phyloP scores from a whole-genome alignment of 345 rosid species.

The Triadica sebifera region DNA sequence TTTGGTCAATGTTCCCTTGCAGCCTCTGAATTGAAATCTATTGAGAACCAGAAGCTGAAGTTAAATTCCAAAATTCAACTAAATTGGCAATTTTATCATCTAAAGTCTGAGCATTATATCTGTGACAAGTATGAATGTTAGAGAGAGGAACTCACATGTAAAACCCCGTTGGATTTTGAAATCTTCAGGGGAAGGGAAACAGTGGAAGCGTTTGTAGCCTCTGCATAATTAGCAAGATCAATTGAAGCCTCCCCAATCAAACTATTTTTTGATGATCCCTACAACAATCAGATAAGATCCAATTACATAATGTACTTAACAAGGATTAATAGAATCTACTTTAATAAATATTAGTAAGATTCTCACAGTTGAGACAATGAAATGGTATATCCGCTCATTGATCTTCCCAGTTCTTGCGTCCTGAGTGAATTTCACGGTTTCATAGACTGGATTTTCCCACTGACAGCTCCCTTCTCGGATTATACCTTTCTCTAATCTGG shows the following conservation, averaged over 20 bases:
- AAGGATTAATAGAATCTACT: not conserved
- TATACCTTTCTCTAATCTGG: constrained; percentile 59
- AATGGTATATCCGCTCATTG: constrained; percentile 61
- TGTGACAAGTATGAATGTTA: not conserved
- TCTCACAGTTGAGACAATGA: constrained; percentile 69
- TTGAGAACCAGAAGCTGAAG: constrained; percentile 23
- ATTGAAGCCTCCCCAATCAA: constrained; percentile 70
- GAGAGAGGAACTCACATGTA: constrained; percentile 62
- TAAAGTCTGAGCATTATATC: constrained; percentile 18
- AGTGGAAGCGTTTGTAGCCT: constrained; percentile 53
- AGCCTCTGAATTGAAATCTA: constrained; percentile 77
- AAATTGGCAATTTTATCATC: constrained; percentile 12
- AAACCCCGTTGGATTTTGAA: constrained; percentile 57
- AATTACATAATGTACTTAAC: not conserved
- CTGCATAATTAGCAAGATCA: constrained; percentile 77
- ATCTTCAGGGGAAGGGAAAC: constrained; percentile 71
- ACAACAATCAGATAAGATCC: constrained; percentile 21
- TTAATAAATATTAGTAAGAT: not conserved
- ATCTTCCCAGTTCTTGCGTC: constrained; percentile 73
- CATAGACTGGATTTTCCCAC: constrained; percentile 79
- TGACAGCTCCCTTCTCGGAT: constrained; percentile 58
- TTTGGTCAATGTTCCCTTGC: constrained; percentile 52
- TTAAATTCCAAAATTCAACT: constrained; percentile 29
- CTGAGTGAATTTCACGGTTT: constrained; percentile 61
- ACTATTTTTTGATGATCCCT: constrained; percentile 71